A percentile compares a stretch with the other conserved stretches of the same genome.
Evolutionary conservation across 2,329 filamentous ascomycete species (phyloP).

Genomic region (Colletotrichum tanaceti): DNA sequence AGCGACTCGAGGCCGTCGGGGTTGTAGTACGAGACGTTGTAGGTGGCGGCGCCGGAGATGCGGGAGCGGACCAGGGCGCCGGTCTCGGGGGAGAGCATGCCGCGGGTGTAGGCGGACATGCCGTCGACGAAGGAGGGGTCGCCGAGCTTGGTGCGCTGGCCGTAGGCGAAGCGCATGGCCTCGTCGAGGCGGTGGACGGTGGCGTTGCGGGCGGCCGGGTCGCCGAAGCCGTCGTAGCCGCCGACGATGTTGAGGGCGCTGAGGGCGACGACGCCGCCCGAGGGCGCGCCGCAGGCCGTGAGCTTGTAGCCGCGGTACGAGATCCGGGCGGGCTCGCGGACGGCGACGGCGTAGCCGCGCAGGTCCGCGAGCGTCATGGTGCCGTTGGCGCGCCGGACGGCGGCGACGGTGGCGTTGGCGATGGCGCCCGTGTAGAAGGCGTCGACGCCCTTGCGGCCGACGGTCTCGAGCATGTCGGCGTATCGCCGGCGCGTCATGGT

Average conservation of each 20-base stretch:
- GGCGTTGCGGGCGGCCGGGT: conserved; percentile 63
- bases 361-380: conserved; percentile 83
- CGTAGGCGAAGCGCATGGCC: conserved; percentile 85
- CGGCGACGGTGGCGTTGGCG: conserved; percentile 75
- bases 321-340: conserved; percentile 70
- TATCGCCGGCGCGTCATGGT: conserved; percentile 80
- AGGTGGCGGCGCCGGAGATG: conserved; percentile 56
- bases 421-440: conserved; percentile 78
- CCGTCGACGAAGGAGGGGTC: conserved; percentile 77
- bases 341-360: conserved; percentile 75
- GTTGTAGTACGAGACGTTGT: conserved; percentile 57
- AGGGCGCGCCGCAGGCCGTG: conserved; percentile 75
- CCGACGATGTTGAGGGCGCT: conserved; percentile 80
- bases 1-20: conserved; percentile 59
- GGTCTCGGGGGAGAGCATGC: conserved; percentile 71
- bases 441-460: conserved; percentile 73
- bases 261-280: conserved; percentile 77
- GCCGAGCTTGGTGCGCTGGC: conserved; percentile 76
- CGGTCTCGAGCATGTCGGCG: conserved; percentile 77
- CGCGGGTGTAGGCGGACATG: conserved; percentile 70
- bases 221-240: conserved; percentile 75
- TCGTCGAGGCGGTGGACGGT: conserved; percentile 86
- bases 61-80: conserved; percentile 64
- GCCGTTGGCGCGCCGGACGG: conserved; percentile 72
- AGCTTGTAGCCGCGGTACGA: conserved; percentile 78